A percentile compares a stretch with the other conserved stretches of the same genome.
Evolutionary conservation across 1,284 basidiomycete species (phyloP).

Genomic region (Cerrena zonata): DNA sequence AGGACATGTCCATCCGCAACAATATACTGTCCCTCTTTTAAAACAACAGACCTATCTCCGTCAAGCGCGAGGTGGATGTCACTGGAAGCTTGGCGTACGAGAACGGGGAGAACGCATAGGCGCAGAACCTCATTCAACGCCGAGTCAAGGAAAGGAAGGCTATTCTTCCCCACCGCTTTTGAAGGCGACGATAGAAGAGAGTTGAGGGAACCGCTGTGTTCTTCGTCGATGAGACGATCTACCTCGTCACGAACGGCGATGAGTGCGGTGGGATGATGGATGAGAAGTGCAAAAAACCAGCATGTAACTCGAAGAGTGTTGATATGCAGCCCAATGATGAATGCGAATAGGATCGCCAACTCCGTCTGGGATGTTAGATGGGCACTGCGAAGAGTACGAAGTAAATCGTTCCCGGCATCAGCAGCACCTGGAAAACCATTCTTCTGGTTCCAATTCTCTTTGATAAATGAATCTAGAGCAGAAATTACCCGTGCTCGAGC

Average conservation of each 20-base stretch:
- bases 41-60: neutral
- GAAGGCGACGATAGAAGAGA: neutral
- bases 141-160: neutral
- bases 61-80: neutral
- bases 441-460: neutral
- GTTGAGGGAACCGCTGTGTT: neutral
- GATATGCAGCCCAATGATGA: neutral
- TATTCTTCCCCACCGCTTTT: neutral
- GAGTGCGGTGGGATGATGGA: neutral
- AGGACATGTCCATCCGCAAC: neutral
- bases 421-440: neutral
- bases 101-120: neutral
- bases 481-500: neutral
- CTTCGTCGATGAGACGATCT: neutral
- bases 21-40: neutral
- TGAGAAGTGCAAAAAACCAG: neutral
- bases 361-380: neutral
- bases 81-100: neutral
- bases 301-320: neutral
- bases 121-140: neutral
- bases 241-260: neutral
- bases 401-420: neutral
- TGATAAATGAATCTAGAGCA: neutral
- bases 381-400: neutral
- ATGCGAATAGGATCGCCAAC: neutral